Base-by-base conservation (phyloP, 768 basidiomycete species). In the Boletus patriciae region DNA sequence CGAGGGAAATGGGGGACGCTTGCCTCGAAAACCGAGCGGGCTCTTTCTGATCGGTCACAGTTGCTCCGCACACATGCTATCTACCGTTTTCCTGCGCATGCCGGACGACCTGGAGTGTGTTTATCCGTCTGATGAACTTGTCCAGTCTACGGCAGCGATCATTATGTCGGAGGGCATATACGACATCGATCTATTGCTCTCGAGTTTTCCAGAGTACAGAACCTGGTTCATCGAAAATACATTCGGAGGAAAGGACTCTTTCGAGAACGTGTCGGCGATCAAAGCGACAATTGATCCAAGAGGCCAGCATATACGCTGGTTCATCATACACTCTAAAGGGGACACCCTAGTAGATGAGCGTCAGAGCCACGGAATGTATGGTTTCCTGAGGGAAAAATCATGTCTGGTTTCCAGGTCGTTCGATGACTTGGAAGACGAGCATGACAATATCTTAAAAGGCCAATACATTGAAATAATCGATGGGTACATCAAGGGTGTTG, bases 61-160 rank as follows among this genome's bases (percentile, higher is more conserved):
- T 70, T 90, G 88, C 73, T 78, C 86, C 58, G 88, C 91, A 2
- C 92, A 94, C 70, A 92, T 93, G 78, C 73, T 92, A 12, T 71
- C 82, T 41, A 82, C 85, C 55, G 81, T 93, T 31, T 80, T 92
- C 67, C 77, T 92, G 55, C 76, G 82, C 64, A 66, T 75, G 50
- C 79, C 79, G 6, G 40, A 29, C 33, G 55, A 55, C 10, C 41
- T 40, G 23, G 60, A 57, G 43, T 11, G 61, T 59, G 25, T 88
- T 21, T 68, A 70, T 16, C 88, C 87, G 0, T 66, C 69, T 75
- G 43, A 63, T 64, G 13, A 50, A 52, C 37, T 73, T 86, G 19
- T 71, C 81, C 46, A 60, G 62, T 52, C 75, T 80, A 45, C 79
- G 81, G 77, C 77, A 50, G 86, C 78, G 16, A 73, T 91, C 45